phyloP scores from a whole-genome alignment of 805 yeast genomes.

The Cyberlindnera americana region DNA sequence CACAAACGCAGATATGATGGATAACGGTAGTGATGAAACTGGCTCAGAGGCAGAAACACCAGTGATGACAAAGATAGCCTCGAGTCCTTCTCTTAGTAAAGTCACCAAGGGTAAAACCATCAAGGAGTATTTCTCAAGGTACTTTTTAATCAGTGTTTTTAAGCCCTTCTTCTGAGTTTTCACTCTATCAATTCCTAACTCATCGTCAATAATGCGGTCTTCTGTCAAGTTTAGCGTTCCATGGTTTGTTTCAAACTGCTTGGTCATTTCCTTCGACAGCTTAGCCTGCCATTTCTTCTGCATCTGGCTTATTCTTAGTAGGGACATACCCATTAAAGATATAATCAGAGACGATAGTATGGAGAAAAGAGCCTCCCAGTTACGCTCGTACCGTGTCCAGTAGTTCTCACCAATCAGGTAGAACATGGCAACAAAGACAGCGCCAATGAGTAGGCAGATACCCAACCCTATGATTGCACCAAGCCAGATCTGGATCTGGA shows the following conservation, averaged over 20 bases:
- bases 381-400: slow-evolving; percentile 83
- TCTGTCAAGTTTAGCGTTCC: slow-evolving; percentile 16
- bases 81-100: slow-evolving; percentile 85
- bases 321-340: slow-evolving; percentile 82
- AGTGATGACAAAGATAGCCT: slow-evolving; percentile 87
- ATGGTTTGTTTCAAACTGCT: slow-evolving; percentile 20
- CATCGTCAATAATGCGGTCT: slow-evolving; percentile 16
- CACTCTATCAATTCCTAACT: slow-evolving; percentile 13
- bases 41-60: slow-evolving; percentile 82
- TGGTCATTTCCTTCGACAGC: slow-evolving; percentile 59
- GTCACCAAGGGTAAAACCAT: slow-evolving; percentile 81
- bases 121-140: slow-evolving; percentile 56
- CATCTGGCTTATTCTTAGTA: slow-evolving; percentile 76
- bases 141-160: slow-evolving; percentile 15
- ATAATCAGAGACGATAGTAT: slow-evolving; percentile 75
- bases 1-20: slow-evolving; percentile 56
- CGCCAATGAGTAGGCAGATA: slow-evolving; percentile 71
- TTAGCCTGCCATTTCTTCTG: slow-evolving; percentile 78
- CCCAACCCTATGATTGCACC: slow-evolving; percentile 75
- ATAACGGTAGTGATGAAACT: slow-evolving; percentile 56
- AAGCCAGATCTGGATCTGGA: slow-evolving; percentile 72
- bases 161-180: slow-evolving; percentile 2
- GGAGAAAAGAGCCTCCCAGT: slow-evolving; percentile 88
- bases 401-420: slow-evolving; percentile 77
- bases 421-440: slow-evolving; percentile 66